Conservation (phyloP, 306 rosid genomes). For the Lablab purpureus region DNA sequence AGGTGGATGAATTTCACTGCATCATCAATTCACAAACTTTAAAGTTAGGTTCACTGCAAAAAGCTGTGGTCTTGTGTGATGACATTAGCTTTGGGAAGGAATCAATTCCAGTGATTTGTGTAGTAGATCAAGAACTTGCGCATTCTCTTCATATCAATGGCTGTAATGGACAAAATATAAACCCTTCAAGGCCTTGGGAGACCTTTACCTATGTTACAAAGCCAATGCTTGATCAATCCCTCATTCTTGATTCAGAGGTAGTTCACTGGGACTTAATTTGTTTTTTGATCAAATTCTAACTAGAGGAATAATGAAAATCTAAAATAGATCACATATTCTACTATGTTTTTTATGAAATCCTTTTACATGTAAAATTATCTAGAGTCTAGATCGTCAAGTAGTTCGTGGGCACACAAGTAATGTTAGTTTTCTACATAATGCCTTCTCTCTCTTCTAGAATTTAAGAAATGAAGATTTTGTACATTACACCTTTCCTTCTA, state of each 20-base stretch:
- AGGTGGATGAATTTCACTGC: constrained; percentile 81
- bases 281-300: constrained; percentile 39
- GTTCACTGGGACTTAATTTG: constrained; percentile 31
- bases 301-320: background rate
- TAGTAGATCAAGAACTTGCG: constrained; percentile 68
- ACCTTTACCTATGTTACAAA: constrained; percentile 74
- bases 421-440: constrained; percentile 9
- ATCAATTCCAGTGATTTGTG: constrained; percentile 77
- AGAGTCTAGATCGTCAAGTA: background rate
- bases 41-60: constrained; percentile 58
- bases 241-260: constrained; percentile 80
- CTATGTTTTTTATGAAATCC: background rate
- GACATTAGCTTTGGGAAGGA: constrained; percentile 97
- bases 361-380: constrained; percentile 25
- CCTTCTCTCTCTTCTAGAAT: background rate
- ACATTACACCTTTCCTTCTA: constrained; percentile 10
- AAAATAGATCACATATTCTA: constrained; percentile 13
- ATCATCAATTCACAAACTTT: constrained; percentile 62
- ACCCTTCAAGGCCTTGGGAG: constrained; percentile 74
- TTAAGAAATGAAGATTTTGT: constrained; percentile 30
- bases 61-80: constrained; percentile 67
- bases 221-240: constrained; percentile 78
- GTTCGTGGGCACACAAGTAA: background rate
- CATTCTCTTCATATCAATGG: constrained; percentile 60
- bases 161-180: constrained; percentile 55